Conservation (phyloP, 2,329 filamentous ascomycete genomes). For the Rhynchosporium secalis region DNA sequence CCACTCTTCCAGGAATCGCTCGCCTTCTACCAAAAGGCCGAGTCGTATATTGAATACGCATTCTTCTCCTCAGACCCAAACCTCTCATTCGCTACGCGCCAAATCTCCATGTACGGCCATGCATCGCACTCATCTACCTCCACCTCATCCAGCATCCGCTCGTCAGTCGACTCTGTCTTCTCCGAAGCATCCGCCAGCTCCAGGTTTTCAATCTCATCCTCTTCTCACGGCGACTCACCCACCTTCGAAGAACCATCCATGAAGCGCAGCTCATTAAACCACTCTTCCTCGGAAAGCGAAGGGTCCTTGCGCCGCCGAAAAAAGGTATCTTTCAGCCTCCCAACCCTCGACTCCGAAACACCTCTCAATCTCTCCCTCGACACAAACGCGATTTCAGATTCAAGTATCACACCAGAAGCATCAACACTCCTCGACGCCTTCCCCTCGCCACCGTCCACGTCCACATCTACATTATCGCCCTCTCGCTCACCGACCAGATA, state of each 20-base stretch:
- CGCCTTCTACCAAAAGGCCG: conserved; percentile 33
- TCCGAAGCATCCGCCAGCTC: conserved; percentile 30
- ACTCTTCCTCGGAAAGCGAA: conserved; percentile 13
- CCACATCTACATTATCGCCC: conserved; percentile 10
- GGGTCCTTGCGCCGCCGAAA: conserved; percentile 26
- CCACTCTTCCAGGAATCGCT: conserved; percentile 36
- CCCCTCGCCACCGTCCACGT: conserved; percentile 21
- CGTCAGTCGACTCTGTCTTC: conserved; percentile 37
- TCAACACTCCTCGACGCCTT: conserved; percentile 25
- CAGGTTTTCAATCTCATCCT: conserved; percentile 23
- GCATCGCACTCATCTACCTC: conserved; percentile 26
- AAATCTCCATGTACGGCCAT: conserved; percentile 7
- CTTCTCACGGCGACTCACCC: conserved; percentile 24
- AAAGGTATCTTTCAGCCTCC: conserved; percentile 36
- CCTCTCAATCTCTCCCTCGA: neutral
- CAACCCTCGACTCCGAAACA: conserved; percentile 14
- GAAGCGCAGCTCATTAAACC: conserved; percentile 18
- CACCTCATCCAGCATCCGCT: conserved; percentile 32
- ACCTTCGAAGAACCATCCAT: conserved; percentile 5
- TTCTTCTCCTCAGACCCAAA: conserved; percentile 27
- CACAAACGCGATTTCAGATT: neutral
- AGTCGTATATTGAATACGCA: conserved; percentile 31
- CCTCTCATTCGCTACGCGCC: conserved; percentile 7
- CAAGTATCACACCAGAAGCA: neutral
- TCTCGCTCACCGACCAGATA: conserved; percentile 3